Evolutionary conservation across 2,329 filamentous ascomycete species (phyloP).

Genomic region (Claviceps quebecensis): DNA sequence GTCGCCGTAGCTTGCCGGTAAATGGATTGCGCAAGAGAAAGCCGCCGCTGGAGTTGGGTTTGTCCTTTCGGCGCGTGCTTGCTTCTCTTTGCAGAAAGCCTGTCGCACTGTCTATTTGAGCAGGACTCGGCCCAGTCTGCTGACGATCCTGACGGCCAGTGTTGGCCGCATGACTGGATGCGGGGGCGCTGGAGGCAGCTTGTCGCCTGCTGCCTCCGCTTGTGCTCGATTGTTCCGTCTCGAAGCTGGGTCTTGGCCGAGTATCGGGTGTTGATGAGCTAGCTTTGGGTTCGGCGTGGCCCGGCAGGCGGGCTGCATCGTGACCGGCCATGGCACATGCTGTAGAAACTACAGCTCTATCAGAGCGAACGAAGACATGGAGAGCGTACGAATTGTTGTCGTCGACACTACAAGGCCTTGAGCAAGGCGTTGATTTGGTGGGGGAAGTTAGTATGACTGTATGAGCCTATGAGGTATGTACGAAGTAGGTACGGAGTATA

Average conservation of each 20-base stretch:
- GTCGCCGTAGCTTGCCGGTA: slow-evolving; percentile 18
- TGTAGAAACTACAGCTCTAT: slow-evolving; percentile 4
- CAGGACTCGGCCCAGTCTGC: slow-evolving; percentile 4
- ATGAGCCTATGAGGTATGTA: no score
- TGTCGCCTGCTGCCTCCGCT: background rate
- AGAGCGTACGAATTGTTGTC: background rate
- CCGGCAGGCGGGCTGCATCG: slow-evolving; percentile 8
- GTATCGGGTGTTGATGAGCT: slow-evolving; percentile 7
- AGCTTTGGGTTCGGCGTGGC: slow-evolving; percentile 3
- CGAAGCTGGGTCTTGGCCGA: slow-evolving; percentile 18
- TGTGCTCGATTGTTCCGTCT: slow-evolving; percentile 30
- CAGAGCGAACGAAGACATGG: background rate
- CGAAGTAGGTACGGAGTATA: no score
- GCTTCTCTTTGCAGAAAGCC: slow-evolving; percentile 10
- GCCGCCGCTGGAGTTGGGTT: slow-evolving; percentile 31
- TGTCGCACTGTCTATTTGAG: background rate
- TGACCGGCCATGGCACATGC: slow-evolving; percentile 14
- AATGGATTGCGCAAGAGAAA: slow-evolving; percentile 37
- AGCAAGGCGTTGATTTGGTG: background rate
- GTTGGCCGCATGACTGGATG: slow-evolving; percentile 11
- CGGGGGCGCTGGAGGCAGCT: slow-evolving; percentile 10
- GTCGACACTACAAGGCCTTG: background rate
- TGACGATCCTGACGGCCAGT: slow-evolving; percentile 3
- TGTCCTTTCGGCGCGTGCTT: slow-evolving; percentile 21
- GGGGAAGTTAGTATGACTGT: no score